Evolutionary conservation across 2,329 filamentous ascomycete genomes (phyloP).

Genomic region (Trichocomaceae sp.): DNA sequence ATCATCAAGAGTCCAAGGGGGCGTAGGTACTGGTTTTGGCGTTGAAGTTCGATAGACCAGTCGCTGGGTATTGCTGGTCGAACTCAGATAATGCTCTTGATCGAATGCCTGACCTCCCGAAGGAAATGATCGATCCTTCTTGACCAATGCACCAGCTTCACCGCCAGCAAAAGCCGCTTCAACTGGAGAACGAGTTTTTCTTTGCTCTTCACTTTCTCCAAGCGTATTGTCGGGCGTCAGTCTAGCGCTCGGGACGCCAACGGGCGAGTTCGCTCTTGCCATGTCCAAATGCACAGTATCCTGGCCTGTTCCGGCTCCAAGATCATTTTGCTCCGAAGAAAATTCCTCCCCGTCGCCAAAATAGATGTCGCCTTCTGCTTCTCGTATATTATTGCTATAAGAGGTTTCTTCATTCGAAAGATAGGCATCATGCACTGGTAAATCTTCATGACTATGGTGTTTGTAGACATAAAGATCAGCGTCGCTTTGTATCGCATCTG

Average conservation of each 20-base stretch:
- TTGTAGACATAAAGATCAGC: neutral
- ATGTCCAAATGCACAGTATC: neutral
- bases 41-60: slow-evolving; percentile 7
- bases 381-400: neutral
- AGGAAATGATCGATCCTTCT: neutral
- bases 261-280: neutral
- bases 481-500: neutral
- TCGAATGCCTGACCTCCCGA: neutral
- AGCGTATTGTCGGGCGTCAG: neutral
- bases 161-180: neutral
- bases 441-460: neutral
- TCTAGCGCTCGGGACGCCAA: neutral
- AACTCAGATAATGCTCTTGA: neutral
- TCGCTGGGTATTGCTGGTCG: neutral
- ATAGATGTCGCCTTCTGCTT: neutral
- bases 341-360: neutral
- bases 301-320: neutral
- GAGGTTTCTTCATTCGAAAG: neutral
- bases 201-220: neutral
- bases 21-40: slow-evolving; percentile 6
- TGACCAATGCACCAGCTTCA: neutral
- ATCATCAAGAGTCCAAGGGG: slow-evolving; percentile 9
- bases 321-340: neutral
- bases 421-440: neutral
- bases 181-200: neutral